These are phyloP conservation scores for Malus hybrid DNA, from an alignment of 331 rosid species.

Conservation along the genomic window DNA sequence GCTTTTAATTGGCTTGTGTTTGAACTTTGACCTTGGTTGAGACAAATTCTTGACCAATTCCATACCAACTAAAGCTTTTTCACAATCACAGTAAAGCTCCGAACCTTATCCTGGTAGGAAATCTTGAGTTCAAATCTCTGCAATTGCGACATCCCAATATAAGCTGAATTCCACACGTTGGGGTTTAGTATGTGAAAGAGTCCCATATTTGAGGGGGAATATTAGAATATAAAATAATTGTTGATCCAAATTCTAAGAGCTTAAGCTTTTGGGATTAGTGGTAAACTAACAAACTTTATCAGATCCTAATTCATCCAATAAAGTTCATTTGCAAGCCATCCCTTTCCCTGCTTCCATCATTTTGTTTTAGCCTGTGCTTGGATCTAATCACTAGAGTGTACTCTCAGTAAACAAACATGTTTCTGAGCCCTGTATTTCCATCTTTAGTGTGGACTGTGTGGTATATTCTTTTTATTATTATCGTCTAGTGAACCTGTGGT, in stretches of 20 bases:
- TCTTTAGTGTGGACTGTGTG: not conserved
- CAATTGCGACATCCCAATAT: not conserved
- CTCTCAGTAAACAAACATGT: constrained; percentile 1
- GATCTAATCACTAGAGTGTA: not conserved
- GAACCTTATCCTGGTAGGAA: not conserved
- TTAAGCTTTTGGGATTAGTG: not conserved
- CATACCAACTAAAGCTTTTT: not conserved
- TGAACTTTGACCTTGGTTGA: not conserved
- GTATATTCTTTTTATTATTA: constrained; percentile 7
- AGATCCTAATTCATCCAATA: not conserved
- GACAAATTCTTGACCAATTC: not conserved
- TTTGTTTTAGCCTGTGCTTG: not conserved
- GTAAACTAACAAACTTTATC: not conserved
- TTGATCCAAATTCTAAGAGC: not conserved
- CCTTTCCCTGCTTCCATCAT: not conserved
- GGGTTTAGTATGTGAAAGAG: not conserved
- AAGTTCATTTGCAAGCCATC: not conserved
- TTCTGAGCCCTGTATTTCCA: constrained; percentile 2
- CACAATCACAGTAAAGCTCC: not conserved
- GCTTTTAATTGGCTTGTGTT: not conserved
- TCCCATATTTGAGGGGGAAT: not conserved
- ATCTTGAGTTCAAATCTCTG: not conserved
- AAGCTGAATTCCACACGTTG: not conserved
- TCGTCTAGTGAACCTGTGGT: not conserved
- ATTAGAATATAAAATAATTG: not conserved